phyloP scores from a whole-genome alignment of 208 protist species.

The Trypanosoma brucei region DNA sequence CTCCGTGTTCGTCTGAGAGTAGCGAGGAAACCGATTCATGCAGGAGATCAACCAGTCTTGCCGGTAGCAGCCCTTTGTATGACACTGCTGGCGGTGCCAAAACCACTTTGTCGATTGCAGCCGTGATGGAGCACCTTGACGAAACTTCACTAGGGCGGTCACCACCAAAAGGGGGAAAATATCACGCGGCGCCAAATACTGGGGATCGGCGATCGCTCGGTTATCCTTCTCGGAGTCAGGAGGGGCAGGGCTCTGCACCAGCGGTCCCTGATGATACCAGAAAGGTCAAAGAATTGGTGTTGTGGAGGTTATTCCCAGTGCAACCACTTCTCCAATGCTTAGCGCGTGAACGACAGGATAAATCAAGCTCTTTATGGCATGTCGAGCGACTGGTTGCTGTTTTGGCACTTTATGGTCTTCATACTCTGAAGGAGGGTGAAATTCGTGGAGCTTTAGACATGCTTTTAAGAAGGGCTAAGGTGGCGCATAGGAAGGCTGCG shows the following conservation, averaged over 20 bases:
- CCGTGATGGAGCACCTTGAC: no score
- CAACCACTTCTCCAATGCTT: neutral
- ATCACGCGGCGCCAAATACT: no score
- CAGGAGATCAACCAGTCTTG: no score
- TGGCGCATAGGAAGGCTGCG: slow-evolving; percentile 18
- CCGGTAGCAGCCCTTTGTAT: no score
- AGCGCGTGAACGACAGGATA: neutral
- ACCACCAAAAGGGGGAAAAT: no score
- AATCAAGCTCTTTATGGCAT: neutral
- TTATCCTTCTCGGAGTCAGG: no score
- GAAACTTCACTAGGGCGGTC: no score
- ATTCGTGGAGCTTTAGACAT: slow-evolving; percentile 14
- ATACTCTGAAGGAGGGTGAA: slow-evolving; percentile 6
- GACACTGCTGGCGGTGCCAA: no score
- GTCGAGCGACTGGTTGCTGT: slow-evolving; percentile 20
- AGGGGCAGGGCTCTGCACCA: neutral
- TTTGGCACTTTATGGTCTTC: slow-evolving; percentile 23
- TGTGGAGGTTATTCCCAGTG: neutral
- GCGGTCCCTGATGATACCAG: neutral
- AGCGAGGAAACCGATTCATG: no score
- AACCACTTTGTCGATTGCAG: no score
- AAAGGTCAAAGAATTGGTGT: neutral
- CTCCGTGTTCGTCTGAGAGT: no score
- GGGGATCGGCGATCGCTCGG: no score
- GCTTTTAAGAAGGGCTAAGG: slow-evolving; percentile 23